Conservation (phyloP, 2,329 filamentous ascomycete species). For the Talaromyces sp. region DNA sequence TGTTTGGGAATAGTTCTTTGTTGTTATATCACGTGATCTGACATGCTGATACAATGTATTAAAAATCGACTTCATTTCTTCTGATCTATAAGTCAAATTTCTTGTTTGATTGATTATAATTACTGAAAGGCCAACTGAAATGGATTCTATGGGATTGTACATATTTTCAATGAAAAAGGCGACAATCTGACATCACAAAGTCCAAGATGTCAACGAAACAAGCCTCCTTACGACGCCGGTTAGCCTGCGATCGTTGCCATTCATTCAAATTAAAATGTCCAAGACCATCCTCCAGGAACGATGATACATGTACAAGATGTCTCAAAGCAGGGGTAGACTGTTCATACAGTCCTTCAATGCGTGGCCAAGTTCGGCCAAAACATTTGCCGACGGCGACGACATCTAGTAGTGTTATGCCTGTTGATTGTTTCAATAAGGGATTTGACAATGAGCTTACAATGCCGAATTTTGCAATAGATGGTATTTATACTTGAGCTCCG, state of each 20-base stretch:
- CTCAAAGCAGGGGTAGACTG: conserved; percentile 8
- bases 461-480: neutral
- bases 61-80: neutral
- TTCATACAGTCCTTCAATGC: conserved; percentile 15
- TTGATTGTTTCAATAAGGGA: neutral
- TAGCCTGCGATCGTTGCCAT: conserved; percentile 17
- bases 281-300: neutral
- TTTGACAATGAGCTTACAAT: neutral
- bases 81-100: neutral
- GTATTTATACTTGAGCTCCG: neutral
- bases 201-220: conserved; percentile 10
- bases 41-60: neutral
- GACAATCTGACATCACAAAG: neutral
- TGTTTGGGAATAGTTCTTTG: conserved; percentile 1
- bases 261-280: conserved; percentile 16
- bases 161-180: neutral
- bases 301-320: conserved; percentile 9
- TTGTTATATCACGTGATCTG: conserved; percentile 3
- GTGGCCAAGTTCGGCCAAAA: conserved; percentile 14
- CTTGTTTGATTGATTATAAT: neutral
- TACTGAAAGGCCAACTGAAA: neutral
- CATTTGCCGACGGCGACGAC: neutral
- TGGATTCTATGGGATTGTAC: neutral
- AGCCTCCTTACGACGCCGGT: conserved; percentile 6
- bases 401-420: neutral